Percentiles rank a stretch among this genome's conserved stretches.
Evolutionary conservation across 345 rosid species (phyloP).

Genomic region (Balakata baccata): DNA sequence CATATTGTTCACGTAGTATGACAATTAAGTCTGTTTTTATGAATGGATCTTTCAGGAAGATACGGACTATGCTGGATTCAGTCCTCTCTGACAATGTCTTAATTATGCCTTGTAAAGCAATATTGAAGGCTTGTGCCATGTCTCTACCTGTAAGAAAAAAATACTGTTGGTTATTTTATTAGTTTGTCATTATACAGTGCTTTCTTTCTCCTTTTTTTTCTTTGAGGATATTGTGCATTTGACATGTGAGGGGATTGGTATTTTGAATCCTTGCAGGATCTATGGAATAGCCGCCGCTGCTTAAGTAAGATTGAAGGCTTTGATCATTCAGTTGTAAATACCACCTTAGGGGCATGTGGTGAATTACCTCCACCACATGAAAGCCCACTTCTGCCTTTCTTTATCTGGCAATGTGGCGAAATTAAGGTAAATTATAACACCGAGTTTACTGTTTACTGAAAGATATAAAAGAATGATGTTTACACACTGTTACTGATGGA

Average conservation of each 20-base stretch:
- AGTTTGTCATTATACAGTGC: background rate
- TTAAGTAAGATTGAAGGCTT: conserved; percentile 77
- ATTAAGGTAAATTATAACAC: conserved; percentile 45
- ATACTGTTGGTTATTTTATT: no score
- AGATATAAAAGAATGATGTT: background rate
- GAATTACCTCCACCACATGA: conserved; percentile 52
- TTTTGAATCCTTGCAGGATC: conserved; percentile 46
- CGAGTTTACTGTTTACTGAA: background rate
- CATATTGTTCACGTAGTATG: background rate
- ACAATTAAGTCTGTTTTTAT: conserved; percentile 3
- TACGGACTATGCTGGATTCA: conserved; percentile 62
- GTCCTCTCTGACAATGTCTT: conserved; percentile 55
- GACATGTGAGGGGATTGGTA: background rate
- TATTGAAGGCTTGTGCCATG: conserved; percentile 78
- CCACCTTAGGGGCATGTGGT: conserved; percentile 79
- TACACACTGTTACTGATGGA: background rate
- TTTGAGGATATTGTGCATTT: background rate
- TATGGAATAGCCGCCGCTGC: conserved; percentile 75
- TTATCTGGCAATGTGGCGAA: conserved; percentile 87
- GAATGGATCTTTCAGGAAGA: conserved; percentile 53
- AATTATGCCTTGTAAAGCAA: conserved; percentile 77
- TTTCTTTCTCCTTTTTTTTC: background rate
- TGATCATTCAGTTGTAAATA: conserved; percentile 73
- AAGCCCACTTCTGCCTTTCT: conserved; percentile 68
- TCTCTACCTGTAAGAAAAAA: conserved; percentile 64